Base-by-base conservation (phyloP, 1,139 yeast genomes). In the Suhomyces choctaworum region DNA sequence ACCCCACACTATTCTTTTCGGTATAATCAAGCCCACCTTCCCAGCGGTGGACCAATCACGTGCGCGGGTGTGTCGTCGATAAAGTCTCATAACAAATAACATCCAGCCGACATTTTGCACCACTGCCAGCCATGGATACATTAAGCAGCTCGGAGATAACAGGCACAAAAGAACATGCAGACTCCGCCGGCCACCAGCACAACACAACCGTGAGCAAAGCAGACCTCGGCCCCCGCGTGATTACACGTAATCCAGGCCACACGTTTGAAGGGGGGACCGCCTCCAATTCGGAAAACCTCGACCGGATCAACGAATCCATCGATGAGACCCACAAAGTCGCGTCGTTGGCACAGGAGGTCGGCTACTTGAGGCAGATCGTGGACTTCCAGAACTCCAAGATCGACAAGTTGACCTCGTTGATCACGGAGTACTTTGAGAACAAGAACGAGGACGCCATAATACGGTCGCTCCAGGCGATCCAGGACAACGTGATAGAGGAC, bases 381-480 rank as follows among this genome's bases (percentile, higher is more conserved):
- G 71, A 65, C 14, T 64, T 56, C 46, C 74, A 69, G 44, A 61
- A 59, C 46, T 52, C 50, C 41, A 66, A 66, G 45, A 58, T 70
- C 34, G 73, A 69, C 34, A 67, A 67, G 48, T 52, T 69, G 40
- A 57, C 70, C 21, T 45, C 51, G 25, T 48, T 66, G 35, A 53
- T 66, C 27, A 45, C 56, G 20, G 69, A 66, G 16, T 49, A 60
- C 37, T 49, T 64, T 30, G 68, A 62, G 31, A 62, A 60, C 45
- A 65, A 64, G 39, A 62, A 63, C 38, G 61, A 58, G 31, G 56
- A 56, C 32, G 58, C 53, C 9, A 55, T 63, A 25, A 51, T 61
- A 23, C 46, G 49, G 24, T 50, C 60, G 7, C 41, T 59, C 13
- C 62, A 52, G 37, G 57, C 53, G 12, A 51, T 63, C 11, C 65